Conservation (phyloP, 73 alveolate species). For the Diophrys sp. region DNA sequence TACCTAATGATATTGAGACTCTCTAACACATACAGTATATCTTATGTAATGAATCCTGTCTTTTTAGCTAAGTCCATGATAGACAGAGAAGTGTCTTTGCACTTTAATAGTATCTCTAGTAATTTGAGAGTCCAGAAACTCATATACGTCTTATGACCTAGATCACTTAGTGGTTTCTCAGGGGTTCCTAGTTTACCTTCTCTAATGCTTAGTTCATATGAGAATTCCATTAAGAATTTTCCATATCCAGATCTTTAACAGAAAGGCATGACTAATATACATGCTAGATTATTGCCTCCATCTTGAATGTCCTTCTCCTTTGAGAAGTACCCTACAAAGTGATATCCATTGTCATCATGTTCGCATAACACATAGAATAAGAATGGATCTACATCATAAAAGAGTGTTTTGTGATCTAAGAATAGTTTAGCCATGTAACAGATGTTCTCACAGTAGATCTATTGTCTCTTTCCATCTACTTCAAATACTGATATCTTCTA, state of each 20-base stretch:
- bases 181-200: constrained; percentile 93
- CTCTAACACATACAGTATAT: constrained; percentile 84
- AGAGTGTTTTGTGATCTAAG: constrained; percentile 95
- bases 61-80: constrained; percentile 69
- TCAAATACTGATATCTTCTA: constrained; percentile 94
- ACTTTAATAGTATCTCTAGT: constrained; percentile 62
- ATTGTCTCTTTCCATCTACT: constrained; percentile 91
- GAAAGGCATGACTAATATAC: constrained; percentile 94
- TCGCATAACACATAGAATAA: constrained; percentile 93
- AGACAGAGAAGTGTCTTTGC: constrained; percentile 64
- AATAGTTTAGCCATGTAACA: constrained; percentile 93
- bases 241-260: constrained; percentile 98
- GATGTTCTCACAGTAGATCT: constrained; percentile 93
- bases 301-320: constrained; percentile 83
- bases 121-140: constrained; percentile 91
- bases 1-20: constrained; percentile 83
- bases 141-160: constrained; percentile 90
- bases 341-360: constrained; percentile 87
- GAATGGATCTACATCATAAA: constrained; percentile 94
- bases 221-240: constrained; percentile 91
- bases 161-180: constrained; percentile 90
- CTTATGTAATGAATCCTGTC: constrained; percentile 81
- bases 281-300: constrained; percentile 83
- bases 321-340: constrained; percentile 95
- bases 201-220: constrained; percentile 79